A percentile compares a stretch with the other conserved stretches of the same genome.
These are phyloP conservation scores for Cucumis hystrix DNA, from an alignment of 306 rosid genomes.

Conservation along the genomic window DNA sequence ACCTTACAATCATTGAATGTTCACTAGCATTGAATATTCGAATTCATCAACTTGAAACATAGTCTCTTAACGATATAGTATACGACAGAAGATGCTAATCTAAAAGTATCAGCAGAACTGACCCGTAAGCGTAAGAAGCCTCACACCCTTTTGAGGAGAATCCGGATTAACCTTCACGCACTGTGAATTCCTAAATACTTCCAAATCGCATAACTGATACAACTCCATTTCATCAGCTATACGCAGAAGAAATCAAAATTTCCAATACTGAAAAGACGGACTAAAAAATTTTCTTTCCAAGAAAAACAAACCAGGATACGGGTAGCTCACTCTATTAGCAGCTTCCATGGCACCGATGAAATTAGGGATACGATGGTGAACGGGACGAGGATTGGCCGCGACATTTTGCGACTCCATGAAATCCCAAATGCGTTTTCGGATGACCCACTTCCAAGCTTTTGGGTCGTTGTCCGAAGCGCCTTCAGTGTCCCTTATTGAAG, in stretches of 20 bases:
- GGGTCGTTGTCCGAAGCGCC: slow-evolving; percentile 29
- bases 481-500: slow-evolving; percentile 18
- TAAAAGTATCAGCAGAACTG: slow-evolving; percentile 6
- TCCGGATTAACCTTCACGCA: slow-evolving; percentile 96
- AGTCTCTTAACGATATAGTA: not conserved
- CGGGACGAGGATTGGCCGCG: slow-evolving; percentile 70
- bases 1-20: no score
- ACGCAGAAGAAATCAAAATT: not conserved
- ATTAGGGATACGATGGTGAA: slow-evolving; percentile 90
- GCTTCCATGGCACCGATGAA: slow-evolving; percentile 68
- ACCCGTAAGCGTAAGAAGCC: slow-evolving; percentile 86
- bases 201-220: slow-evolving; percentile 53
- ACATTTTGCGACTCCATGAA: slow-evolving; percentile 50
- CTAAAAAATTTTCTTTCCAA: not conserved
- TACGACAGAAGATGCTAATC: not conserved
- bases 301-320: not conserved
- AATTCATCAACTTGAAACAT: not conserved
- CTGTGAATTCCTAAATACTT: slow-evolving; percentile 36
- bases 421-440: slow-evolving; percentile 82
- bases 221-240: slow-evolving; percentile 7
- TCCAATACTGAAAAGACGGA: not conserved
- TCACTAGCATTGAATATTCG: not conserved
- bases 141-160: slow-evolving; percentile 94
- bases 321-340: slow-evolving; percentile 38
- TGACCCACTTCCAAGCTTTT: slow-evolving; percentile 90